Evolutionary conservation across 2,329 filamentous ascomycete genomes (phyloP).

Genomic region (Microcera coccophila): DNA sequence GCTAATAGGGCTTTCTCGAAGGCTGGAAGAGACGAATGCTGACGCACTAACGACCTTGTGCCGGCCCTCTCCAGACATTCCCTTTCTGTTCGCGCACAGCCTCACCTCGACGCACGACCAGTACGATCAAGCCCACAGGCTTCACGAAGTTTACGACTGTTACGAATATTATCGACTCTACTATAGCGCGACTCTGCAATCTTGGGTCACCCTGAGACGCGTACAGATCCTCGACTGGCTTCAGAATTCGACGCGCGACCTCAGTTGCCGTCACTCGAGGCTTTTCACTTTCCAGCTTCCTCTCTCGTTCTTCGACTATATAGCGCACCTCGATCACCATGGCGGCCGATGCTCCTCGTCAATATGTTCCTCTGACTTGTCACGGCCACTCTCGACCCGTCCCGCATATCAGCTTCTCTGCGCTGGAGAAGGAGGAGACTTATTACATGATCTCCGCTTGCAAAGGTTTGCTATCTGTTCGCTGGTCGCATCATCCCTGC

Average conservation of each 20-base stretch:
- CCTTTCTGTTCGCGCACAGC: slow-evolving; percentile 1
- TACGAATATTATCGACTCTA: slow-evolving; percentile 21
- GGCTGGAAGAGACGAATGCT: neutral
- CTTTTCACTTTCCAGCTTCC: too few relatives aligned
- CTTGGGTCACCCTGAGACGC: neutral
- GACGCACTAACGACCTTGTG: neutral
- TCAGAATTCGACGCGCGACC: slow-evolving; percentile 3
- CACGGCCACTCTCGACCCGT: slow-evolving; percentile 92
- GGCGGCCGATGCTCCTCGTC: slow-evolving; percentile 38
- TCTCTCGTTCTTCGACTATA: too few relatives aligned
- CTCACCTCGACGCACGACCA: slow-evolving; percentile 5
- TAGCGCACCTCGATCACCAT: slow-evolving; percentile 28
- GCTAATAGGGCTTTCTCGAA: neutral
- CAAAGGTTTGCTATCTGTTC: slow-evolving; percentile 58
- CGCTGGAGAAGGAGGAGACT: slow-evolving; percentile 72
- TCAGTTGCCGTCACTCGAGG: neutral
- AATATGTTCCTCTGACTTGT: slow-evolving; percentile 85
- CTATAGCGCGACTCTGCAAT: slow-evolving; percentile 1
- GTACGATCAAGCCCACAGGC: neutral
- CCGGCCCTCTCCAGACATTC: neutral
- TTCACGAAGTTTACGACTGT: slow-evolving; percentile 28
- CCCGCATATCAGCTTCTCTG: slow-evolving; percentile 86
- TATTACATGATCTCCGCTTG: slow-evolving; percentile 94
- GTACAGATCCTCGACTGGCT: neutral
- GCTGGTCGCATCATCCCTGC: slow-evolving; percentile 12